Conservation (phyloP, 805 yeast species). For the Myxozyma neotropica region DNA sequence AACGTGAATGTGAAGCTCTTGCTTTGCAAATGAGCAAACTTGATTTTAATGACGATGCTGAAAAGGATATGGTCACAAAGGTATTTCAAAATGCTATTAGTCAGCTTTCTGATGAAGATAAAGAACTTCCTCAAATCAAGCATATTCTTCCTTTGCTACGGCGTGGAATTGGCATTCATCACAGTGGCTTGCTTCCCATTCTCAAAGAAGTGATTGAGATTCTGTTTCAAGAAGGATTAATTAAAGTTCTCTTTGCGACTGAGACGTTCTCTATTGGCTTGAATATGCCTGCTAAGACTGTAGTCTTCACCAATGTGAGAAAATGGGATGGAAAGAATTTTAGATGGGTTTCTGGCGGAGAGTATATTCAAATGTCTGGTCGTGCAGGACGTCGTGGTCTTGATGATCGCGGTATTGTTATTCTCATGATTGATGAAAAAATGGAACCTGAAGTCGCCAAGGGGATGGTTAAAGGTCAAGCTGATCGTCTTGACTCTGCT, state of each 20-base stretch:
- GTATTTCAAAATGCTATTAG: conserved; percentile 89
- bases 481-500: conserved; percentile 95
- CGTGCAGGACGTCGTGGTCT: conserved; percentile 99
- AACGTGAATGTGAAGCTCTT: conserved; percentile 92
- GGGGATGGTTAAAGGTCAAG: conserved; percentile 99
- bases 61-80: conserved; percentile 84
- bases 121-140: conserved; percentile 91
- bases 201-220: conserved; percentile 94
- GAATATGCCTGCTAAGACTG: conserved; percentile 99
- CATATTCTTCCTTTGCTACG: conserved; percentile 84
- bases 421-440: conserved; percentile 98
- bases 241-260: conserved; percentile 94
- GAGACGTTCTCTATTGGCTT: conserved; percentile 98
- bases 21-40: conserved; percentile 95
- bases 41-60: conserved; percentile 92
- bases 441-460: conserved; percentile 99
- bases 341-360: conserved; percentile 99
- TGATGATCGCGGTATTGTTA: conserved; percentile 98
- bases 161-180: conserved; percentile 98
- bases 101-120: conserved; percentile 84
- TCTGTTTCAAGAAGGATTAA: conserved; percentile 92
- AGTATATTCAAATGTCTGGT: conserved; percentile 99
- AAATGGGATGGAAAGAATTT: conserved; percentile 98
- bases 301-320: conserved; percentile 94
- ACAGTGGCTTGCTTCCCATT: conserved; percentile 92